Conservation (phyloP, 331 rosid species). For the Malus hybrid region DNA sequence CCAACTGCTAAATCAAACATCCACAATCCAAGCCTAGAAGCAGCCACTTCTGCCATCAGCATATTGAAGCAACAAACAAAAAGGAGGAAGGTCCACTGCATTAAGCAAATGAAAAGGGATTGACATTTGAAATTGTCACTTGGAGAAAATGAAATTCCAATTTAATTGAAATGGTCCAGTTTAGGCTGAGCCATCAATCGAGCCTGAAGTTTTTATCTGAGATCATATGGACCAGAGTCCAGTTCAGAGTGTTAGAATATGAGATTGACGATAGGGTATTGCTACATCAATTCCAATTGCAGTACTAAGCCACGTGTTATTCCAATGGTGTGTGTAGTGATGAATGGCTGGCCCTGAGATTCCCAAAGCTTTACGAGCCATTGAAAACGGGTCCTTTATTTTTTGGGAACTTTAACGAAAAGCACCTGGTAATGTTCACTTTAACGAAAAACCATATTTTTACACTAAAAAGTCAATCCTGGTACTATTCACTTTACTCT, state of each 20-base stretch:
- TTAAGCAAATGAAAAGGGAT: background rate
- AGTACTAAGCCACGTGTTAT: conserved; percentile 70
- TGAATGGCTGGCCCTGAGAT: background rate
- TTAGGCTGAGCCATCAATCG: too few species aligned
- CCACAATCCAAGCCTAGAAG: conserved; percentile 93
- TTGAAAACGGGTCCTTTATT: too few species aligned
- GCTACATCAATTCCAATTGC: conserved; percentile 73
- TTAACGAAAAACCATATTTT: too few species aligned
- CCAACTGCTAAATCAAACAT: conserved; percentile 23
- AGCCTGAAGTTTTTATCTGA: conserved; percentile 43
- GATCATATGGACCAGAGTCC: conserved; percentile 90
- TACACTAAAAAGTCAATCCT: too few species aligned
- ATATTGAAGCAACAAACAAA: conserved; percentile 54
- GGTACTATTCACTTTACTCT: too few species aligned
- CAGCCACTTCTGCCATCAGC: conserved; percentile 77
- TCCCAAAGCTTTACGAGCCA: too few species aligned
- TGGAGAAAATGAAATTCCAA: too few species aligned
- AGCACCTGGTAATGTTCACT: too few species aligned
- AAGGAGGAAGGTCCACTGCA: conserved; percentile 73
- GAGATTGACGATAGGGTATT: conserved; percentile 52
- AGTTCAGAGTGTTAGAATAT: conserved; percentile 50
- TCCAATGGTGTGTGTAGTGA: conserved; percentile 67
- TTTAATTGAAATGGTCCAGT: too few species aligned
- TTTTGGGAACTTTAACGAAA: too few species aligned
- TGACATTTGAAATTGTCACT: background rate